phyloP scores from a whole-genome alignment of 306 rosid genomes.

The Argentina anserina region DNA sequence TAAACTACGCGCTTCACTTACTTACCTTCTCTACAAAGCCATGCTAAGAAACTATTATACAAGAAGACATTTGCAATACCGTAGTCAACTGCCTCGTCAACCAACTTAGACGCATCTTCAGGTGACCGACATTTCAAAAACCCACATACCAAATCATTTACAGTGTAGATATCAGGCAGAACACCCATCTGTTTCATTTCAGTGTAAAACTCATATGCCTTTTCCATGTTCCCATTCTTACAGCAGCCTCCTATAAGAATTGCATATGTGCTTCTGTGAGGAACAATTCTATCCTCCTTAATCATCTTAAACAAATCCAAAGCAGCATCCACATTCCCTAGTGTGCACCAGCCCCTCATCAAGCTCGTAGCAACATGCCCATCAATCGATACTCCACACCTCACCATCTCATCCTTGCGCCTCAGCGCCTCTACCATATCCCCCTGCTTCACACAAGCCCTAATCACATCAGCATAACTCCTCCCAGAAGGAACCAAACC shows the following conservation, averaged over 20 bases:
- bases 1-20: slow-evolving; percentile 49
- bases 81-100: slow-evolving; percentile 61
- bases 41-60: slow-evolving; percentile 44
- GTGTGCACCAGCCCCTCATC: slow-evolving; percentile 56
- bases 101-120: slow-evolving; percentile 46
- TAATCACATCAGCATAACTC: slow-evolving; percentile 41
- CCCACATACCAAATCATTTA: slow-evolving; percentile 47
- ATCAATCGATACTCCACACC: slow-evolving; percentile 42
- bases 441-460: slow-evolving; percentile 62
- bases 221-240: slow-evolving; percentile 52
- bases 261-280: slow-evolving; percentile 45
- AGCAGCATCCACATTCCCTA: slow-evolving; percentile 52
- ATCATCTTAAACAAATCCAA: slow-evolving; percentile 44
- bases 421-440: slow-evolving; percentile 52
- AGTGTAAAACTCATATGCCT: slow-evolving; percentile 54
- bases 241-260: slow-evolving; percentile 53
- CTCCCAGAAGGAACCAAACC: slow-evolving; percentile 57
- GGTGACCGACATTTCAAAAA: slow-evolving; percentile 35
- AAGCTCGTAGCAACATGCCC: slow-evolving; percentile 48
- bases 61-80: slow-evolving; percentile 48
- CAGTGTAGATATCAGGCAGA: slow-evolving; percentile 36
- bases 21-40: slow-evolving; percentile 50
- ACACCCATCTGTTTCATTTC: slow-evolving; percentile 53
- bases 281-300: slow-evolving; percentile 41
- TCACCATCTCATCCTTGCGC: slow-evolving; percentile 69